Percentiles rank a stretch among this genome's conserved stretches.
Conservation (phyloP, 2,329 filamentous ascomycete species). For the Basipetospora chlamydospora region DNA sequence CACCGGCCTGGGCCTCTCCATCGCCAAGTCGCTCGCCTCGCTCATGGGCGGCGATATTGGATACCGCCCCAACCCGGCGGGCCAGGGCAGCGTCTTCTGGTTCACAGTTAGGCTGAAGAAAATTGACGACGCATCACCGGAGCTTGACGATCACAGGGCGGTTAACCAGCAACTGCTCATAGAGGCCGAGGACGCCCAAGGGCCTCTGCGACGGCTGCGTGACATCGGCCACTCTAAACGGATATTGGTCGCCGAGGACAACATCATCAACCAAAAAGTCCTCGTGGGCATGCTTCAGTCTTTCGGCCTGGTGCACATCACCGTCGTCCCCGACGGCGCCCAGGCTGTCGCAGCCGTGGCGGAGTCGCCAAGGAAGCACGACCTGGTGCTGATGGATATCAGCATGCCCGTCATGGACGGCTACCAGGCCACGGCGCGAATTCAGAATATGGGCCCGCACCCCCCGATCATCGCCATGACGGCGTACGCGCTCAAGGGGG, state of each 20-base stretch:
- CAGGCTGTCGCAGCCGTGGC: constrained; percentile 16
- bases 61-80: constrained; percentile 26
- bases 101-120: constrained; percentile 28
- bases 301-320: constrained; percentile 23
- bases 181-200: constrained; percentile 8
- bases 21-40: constrained; percentile 40
- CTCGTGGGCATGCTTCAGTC: constrained; percentile 20
- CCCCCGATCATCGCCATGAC: constrained; percentile 37
- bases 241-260: constrained; percentile 26
- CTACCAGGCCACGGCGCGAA: constrained; percentile 27
- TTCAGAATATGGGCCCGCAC: constrained; percentile 24
- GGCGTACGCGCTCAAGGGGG: constrained; percentile 39
- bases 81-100: constrained; percentile 36
- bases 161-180: constrained; percentile 16
- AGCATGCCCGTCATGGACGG: constrained; percentile 38
- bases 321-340: constrained; percentile 10
- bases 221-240: constrained; percentile 23
- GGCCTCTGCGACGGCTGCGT: constrained; percentile 14
- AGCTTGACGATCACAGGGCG: constrained; percentile 7
- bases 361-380: constrained; percentile 13
- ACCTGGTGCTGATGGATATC: constrained; percentile 26
- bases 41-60: constrained; percentile 37
- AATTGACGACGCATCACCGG: constrained; percentile 15
- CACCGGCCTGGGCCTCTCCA: constrained; percentile 41
- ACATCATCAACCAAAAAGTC: constrained; percentile 27